These are phyloP conservation scores for Jackrogersella minutella DNA, from an alignment of 495 filamentous ascomycete species.

Conservation along the genomic window DNA sequence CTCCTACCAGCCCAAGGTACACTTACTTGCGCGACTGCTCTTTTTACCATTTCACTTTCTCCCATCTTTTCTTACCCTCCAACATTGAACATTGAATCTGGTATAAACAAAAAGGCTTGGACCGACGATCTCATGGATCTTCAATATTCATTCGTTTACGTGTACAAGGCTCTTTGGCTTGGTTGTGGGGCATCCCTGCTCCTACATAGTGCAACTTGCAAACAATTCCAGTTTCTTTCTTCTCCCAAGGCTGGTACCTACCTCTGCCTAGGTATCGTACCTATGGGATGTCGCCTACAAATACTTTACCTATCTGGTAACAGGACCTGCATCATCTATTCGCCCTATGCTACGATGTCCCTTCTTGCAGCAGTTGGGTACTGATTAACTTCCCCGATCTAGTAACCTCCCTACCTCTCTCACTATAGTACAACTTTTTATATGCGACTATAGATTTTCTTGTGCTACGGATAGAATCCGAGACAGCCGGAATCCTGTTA, in stretches of 20 bases:
- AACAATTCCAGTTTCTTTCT: constrained; percentile 34
- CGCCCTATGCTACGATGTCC: constrained; percentile 13
- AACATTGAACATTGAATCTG: constrained; percentile 13
- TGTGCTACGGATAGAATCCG: constrained; percentile 6
- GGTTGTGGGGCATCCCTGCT: constrained; percentile 32
- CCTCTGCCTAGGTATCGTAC: constrained; percentile 2
- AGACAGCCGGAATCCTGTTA: constrained; percentile 11
- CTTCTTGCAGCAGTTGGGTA: constrained; percentile 33
- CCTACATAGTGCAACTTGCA: constrained; percentile 7
- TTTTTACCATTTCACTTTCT: not conserved
- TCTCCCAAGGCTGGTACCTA: constrained; percentile 1
- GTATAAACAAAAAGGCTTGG: constrained; percentile 11
- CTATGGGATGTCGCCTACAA: too few species aligned
- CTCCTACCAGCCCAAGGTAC: not conserved
- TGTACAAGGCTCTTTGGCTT: constrained; percentile 26
- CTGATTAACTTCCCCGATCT: constrained; percentile 26
- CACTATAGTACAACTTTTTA: too few species aligned
- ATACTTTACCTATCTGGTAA: not conserved
- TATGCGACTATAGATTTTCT: not conserved
- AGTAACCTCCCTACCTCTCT: constrained; percentile 6
- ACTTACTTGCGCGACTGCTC: constrained; percentile 11
- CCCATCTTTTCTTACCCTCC: not conserved
- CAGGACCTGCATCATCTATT: constrained; percentile 33
- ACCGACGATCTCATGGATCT: constrained; percentile 25
- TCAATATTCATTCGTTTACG: constrained; percentile 32